Percentiles rank a stretch among this genome's conserved stretches.
Evolutionary conservation across 176 grass and related monocot genomes (phyloP).

Genomic region (Lolium multiflorum): DNA sequence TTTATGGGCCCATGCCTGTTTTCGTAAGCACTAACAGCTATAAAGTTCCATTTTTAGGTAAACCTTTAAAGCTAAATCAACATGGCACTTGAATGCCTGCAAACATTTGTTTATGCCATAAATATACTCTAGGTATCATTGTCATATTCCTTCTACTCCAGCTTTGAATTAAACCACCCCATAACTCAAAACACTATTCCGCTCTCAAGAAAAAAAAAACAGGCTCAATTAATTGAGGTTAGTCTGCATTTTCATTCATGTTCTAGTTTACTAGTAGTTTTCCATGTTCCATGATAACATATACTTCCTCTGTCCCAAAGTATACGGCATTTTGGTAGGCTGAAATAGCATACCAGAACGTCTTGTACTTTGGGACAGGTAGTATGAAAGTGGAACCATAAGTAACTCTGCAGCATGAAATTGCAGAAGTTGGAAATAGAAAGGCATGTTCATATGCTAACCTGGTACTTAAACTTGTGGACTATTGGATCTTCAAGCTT

Average conservation of each 20-base stretch:
- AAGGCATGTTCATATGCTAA: conserved; percentile 40
- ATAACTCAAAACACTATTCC: conserved; percentile 54
- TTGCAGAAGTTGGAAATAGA: conserved; percentile 26
- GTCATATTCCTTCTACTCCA: conserved; percentile 43
- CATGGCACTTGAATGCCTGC: conserved; percentile 60
- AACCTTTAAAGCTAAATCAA: conserved; percentile 61
- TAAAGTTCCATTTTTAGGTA: conserved; percentile 36
- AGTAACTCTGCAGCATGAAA: not conserved
- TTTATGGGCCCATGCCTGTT: conserved; percentile 60
- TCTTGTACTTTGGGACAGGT: too few species aligned
- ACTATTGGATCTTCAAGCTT: conserved; percentile 23
- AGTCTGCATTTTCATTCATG: not conserved
- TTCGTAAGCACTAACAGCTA: conserved; percentile 45
- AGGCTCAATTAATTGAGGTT: conserved; percentile 31
- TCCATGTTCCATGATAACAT: not conserved
- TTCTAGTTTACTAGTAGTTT: not conserved
- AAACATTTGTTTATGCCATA: conserved; percentile 53
- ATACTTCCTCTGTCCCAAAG: not conserved
- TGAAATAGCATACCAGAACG: too few species aligned
- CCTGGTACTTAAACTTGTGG: conserved; percentile 37
- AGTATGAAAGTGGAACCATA: conserved; percentile 9
- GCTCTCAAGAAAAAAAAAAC: conserved; percentile 22
- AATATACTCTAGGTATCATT: conserved; percentile 57
- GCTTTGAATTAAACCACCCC: conserved; percentile 42
- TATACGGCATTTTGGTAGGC: too few species aligned